Evolutionary conservation across 2,329 filamentous ascomycete genomes (phyloP).

Genomic region (Periconia digitata): DNA sequence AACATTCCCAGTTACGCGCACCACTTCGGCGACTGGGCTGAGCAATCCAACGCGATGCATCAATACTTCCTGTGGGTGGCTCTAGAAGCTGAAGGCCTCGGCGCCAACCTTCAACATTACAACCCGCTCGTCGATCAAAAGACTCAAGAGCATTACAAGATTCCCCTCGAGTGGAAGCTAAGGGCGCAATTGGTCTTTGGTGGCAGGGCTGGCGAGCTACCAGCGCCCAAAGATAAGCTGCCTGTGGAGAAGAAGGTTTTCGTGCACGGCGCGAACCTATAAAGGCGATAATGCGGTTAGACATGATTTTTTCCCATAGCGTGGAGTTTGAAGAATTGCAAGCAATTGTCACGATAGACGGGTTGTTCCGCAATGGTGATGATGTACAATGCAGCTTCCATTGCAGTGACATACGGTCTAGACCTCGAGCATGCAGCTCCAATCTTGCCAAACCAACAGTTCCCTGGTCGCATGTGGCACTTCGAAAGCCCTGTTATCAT

Average conservation of each 20-base stretch:
- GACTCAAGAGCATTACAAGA: slow-evolving; percentile 68
- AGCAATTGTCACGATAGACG: neutral
- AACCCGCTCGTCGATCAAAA: slow-evolving; percentile 80
- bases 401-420: too few species aligned
- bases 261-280: slow-evolving; percentile 41
- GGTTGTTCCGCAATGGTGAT: too few species aligned
- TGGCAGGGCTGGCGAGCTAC: slow-evolving; percentile 56
- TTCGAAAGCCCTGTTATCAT: too few species aligned
- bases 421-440: too few species aligned
- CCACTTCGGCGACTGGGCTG: slow-evolving; percentile 75
- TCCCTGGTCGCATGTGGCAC: too few species aligned
- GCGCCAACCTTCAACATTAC: slow-evolving; percentile 91
- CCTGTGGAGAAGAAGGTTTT: slow-evolving; percentile 65
- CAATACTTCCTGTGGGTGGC: slow-evolving; percentile 81
- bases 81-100: slow-evolving; percentile 80
- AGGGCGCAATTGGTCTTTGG: slow-evolving; percentile 86
- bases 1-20: slow-evolving; percentile 75
- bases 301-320: neutral
- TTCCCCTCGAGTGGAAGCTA: slow-evolving; percentile 74
- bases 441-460: too few species aligned
- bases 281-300: neutral
- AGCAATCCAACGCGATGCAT: slow-evolving; percentile 79
- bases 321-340: neutral
- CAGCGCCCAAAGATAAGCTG: slow-evolving; percentile 62
- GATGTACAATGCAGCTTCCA: too few species aligned